Evolutionary conservation across 23 red algal genomes (phyloP), one percentile per base, ranked within the genome.

Genomic region (Gracilariopsis chorda): DNA sequence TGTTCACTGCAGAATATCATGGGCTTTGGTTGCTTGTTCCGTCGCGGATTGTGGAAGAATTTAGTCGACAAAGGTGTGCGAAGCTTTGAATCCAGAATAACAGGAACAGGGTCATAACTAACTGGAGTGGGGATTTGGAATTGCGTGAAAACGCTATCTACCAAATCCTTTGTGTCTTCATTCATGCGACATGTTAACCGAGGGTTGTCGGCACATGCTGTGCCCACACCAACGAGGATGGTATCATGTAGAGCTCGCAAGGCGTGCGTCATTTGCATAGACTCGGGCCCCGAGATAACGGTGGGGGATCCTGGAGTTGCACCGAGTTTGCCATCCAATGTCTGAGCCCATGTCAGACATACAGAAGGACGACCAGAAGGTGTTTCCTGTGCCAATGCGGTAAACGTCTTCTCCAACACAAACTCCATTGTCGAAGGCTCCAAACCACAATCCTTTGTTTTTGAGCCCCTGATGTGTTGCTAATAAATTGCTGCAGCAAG

Each of bases 161-260:
- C 32, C 5, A 35, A 53, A 27, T 45, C 3, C 40, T 53, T 40
- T 20, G 76, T 80, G 13, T 53, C 30, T 8, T 53, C 30, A n/a
- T 52, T 17, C n/a, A 92, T 37, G 42, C 94, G 89, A 32, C 72
- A 75, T 16, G 32, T 90, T 23, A 97, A 89, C 23, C 83, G 82
- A 51, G 94, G 94, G 69, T 97, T 73, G 39, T 97, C 94, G 14
- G 90, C 73, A 28, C 86, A 47, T 17, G 82, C 80, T 16, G 94
- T 97, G 13, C 73, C 73, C 11, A 53, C 32, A 30, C 94, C 94
- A 19, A 97, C 94, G 28, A 91, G 78, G n/a, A 97, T 91, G 30
- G 74, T 60, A 57, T 93, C 88, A 58, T 93, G 88, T 86, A 69
- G 41, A 16, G 94, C 88, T 1, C 94, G 94, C 32, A 97, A 52